These are phyloP conservation scores for Kluyveromyces nonfermentans DNA, from an alignment of 805 yeast genomes.

Conservation along the genomic window DNA sequence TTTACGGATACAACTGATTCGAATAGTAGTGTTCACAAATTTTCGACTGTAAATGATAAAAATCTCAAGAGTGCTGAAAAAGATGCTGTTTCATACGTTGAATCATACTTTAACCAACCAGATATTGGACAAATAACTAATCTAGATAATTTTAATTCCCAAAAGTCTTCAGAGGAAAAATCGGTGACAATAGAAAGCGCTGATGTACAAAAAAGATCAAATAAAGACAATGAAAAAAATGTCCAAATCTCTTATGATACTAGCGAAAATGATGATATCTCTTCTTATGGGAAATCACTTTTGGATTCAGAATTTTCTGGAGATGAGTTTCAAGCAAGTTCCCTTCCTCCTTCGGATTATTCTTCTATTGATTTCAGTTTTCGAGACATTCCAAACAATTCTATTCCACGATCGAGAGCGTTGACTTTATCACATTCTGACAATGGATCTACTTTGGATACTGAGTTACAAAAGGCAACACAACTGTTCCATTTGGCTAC, in stretches of 20 bases:
- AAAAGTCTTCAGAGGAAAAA: not conserved
- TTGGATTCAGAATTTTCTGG: constrained; percentile 26
- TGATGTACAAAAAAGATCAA: not conserved
- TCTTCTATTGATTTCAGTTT: constrained; percentile 1
- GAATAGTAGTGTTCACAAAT: not conserved
- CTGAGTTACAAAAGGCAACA: constrained; percentile 18
- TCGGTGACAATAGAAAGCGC: not conserved
- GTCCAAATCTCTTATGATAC: not conserved
- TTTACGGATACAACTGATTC: constrained; percentile 2
- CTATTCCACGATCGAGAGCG: constrained; percentile 3
- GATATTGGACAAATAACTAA: constrained; percentile 11
- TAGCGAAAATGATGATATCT: constrained; percentile 12
- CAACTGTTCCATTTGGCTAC: constrained; percentile 1
- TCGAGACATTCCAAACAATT: constrained; percentile 1
- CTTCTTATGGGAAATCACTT: constrained; percentile 29
- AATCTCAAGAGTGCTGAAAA: constrained; percentile 1
- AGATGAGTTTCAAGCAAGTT: constrained; percentile 6
- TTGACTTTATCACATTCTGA: constrained; percentile 15
- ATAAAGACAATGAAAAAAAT: not conserved
- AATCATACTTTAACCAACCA: constrained; percentile 26
- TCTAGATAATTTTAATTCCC: not conserved
- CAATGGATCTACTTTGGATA: constrained; percentile 20
- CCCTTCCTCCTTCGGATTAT: not conserved
- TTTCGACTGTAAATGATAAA: constrained; percentile 1
- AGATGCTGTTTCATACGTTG: constrained; percentile 22